A percentile compares a stretch with the other conserved stretches of the same genome.
Evolutionary conservation across 2,329 filamentous ascomycete genomes (phyloP).

Genomic region (Aureobasidium leucospermi): DNA sequence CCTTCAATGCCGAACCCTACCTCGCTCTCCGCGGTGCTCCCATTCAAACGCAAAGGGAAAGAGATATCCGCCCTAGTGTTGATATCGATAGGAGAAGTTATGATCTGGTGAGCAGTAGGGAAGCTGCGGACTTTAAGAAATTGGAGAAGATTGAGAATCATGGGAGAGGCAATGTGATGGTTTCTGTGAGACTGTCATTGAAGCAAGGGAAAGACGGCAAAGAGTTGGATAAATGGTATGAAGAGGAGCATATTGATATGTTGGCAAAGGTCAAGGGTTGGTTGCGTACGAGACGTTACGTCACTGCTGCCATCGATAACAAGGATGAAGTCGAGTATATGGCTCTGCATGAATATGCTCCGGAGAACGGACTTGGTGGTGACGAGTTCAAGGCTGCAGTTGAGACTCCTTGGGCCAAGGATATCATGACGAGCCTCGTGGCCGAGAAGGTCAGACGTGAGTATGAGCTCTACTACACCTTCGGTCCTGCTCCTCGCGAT

Average conservation of each 20-base stretch:
- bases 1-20: constrained; percentile 65
- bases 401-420: constrained; percentile 53
- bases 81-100: constrained; percentile 65
- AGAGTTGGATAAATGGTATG: constrained; percentile 61
- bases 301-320: constrained; percentile 57
- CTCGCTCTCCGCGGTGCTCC: constrained; percentile 52
- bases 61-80: constrained; percentile 42
- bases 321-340: constrained; percentile 48
- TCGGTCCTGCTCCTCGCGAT: constrained; percentile 67
- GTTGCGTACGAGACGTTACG: constrained; percentile 64
- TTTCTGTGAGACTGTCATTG: constrained; percentile 54
- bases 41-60: constrained; percentile 51
- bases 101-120: constrained; percentile 51
- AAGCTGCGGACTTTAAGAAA: constrained; percentile 50
- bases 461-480: constrained; percentile 71
- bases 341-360: constrained; percentile 64
- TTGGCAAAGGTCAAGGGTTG: constrained; percentile 70
- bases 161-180: constrained; percentile 53
- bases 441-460: constrained; percentile 50
- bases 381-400: constrained; percentile 57
- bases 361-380: constrained; percentile 59
- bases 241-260: constrained; percentile 66
- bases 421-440: constrained; percentile 54
- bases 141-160: constrained; percentile 54
- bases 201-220: constrained; percentile 48